Percentiles rank a stretch among this genome's conserved stretches.
phyloP scores from a whole-genome alignment of 2,329 filamentous ascomycete species.

The Trichoderma aggressivum region DNA sequence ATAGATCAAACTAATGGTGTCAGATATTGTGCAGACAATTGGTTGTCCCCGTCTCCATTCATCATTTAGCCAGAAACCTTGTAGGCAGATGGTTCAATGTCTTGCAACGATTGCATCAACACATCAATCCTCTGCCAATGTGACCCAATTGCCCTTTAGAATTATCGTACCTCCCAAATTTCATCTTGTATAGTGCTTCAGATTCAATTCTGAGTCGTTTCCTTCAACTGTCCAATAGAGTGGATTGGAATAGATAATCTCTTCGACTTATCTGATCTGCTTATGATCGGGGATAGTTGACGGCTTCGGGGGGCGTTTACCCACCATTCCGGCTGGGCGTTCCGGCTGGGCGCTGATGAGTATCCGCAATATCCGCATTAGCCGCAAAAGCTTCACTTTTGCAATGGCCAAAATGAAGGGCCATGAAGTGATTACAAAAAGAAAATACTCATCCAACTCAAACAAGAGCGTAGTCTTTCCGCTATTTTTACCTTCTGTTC shows the following conservation, averaged over 20 bases:
- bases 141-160: neutral
- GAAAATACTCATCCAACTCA: neutral
- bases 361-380: neutral
- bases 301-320: neutral
- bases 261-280: neutral
- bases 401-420: neutral
- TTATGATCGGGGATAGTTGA: neutral
- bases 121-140: neutral
- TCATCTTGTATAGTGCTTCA: neutral
- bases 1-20: neutral
- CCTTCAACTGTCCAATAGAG: neutral
- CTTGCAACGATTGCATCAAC: neutral
- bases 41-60: neutral
- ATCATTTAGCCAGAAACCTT: neutral
- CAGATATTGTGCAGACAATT: neutral
- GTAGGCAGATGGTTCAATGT: neutral
- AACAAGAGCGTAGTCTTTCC: neutral
- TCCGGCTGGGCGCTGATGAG: neutral
- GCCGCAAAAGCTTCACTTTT: neutral
- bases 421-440: neutral
- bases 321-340: neutral
- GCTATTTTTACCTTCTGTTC: neutral
- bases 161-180: rapidly evolving
- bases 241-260: neutral
- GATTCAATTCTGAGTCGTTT: neutral